phyloP scores from a whole-genome alignment of 2,329 filamentous ascomycete species.

The Diaporthe australafricana region DNA sequence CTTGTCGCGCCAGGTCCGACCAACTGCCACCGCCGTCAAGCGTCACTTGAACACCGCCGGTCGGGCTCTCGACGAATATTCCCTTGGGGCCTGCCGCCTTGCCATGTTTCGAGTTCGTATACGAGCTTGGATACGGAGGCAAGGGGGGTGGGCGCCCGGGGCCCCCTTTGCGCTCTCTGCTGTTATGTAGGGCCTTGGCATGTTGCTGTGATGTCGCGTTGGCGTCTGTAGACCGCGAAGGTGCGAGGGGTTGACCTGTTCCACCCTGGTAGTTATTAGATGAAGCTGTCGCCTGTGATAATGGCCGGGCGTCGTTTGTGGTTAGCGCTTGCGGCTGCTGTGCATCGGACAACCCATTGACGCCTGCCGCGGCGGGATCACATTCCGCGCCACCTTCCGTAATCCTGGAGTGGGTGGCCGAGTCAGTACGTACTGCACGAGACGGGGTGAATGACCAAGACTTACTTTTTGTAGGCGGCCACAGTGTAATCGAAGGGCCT shows the following conservation, averaged over 20 bases:
- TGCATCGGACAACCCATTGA: conserved; percentile 26
- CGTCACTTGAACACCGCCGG: conserved; percentile 90
- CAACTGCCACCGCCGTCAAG: conserved; percentile 90
- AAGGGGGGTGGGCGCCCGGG: conserved; percentile 52
- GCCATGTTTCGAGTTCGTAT: conserved; percentile 49
- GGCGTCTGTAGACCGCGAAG: conserved; percentile 25
- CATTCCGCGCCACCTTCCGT: conserved; percentile 37
- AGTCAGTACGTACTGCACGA: conserved; percentile 25
- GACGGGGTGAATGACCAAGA: conserved; percentile 17
- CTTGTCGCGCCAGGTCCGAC: conserved; percentile 90
- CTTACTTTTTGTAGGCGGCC: conserved; percentile 80
- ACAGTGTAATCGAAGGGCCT: conserved; percentile 95
- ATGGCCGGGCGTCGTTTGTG: conserved; percentile 61
- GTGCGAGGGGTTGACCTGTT: conserved; percentile 35
- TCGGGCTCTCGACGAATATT: conserved; percentile 79
- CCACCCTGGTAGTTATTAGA: conserved; percentile 41
- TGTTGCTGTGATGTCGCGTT: conserved; percentile 10
- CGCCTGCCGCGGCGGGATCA: conserved; percentile 28
- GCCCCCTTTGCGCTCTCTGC: conserved; percentile 36
- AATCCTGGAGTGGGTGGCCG: conserved; percentile 39
- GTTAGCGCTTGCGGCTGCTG: conserved; percentile 60
- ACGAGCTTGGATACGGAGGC: conserved; percentile 60
- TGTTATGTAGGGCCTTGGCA: conserved; percentile 22
- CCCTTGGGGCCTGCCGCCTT: conserved; percentile 63
- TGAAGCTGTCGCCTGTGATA: conserved; percentile 45